Evolutionary conservation across 1,139 yeast species (phyloP), one percentile per base, ranked within the genome.

Genomic region (Suhomyces bribrorum): DNA sequence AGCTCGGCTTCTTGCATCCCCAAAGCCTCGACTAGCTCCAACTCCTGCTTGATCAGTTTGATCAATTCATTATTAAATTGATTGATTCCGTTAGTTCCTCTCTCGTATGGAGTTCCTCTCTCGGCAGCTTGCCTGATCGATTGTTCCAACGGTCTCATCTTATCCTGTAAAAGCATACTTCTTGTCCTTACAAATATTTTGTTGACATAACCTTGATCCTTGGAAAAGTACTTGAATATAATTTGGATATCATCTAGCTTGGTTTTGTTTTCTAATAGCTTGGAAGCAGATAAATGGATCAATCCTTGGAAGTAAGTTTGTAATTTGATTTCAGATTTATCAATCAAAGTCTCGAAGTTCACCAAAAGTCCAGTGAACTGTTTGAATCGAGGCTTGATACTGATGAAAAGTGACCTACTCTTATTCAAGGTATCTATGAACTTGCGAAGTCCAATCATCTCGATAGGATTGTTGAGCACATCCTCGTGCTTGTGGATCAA

Each of bases 31-130:
- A 77, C 48, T 12, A 79, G 55, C 5, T 69, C 67, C 31, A 61
- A 52, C 45, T 79, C 83, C 24, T 71, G 71, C n/a, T 69, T 65
- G 32, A 83, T 57, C 32, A 74, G 69, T 6, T 72, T 70, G 26
- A 70, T 56, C 9, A 83, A 54, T 2, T 82, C 82, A 25, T 70
- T 75, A 7, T 79, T 73, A 53, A 80, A 85, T 30, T 63, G 60
- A 25, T 66, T 66, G 31, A 86, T 74, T 5, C 87, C 85, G 53
- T 77, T 80, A 32, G 77, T 67, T 2, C 86, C 86, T 51, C 73
- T 77, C 49, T 83, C 86, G 53, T 81, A 72, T 1, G 84, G 59
- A 51, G 74, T 58, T 55, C 54, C 60, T 18, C 75, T 54, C 29
- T 59, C 61, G 2, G 36, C 25, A 30, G 64, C 59, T 11, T 73